Evolutionary conservation across 164 flowering plant species (phyloP).

Genomic region (Vitis cinerea): DNA sequence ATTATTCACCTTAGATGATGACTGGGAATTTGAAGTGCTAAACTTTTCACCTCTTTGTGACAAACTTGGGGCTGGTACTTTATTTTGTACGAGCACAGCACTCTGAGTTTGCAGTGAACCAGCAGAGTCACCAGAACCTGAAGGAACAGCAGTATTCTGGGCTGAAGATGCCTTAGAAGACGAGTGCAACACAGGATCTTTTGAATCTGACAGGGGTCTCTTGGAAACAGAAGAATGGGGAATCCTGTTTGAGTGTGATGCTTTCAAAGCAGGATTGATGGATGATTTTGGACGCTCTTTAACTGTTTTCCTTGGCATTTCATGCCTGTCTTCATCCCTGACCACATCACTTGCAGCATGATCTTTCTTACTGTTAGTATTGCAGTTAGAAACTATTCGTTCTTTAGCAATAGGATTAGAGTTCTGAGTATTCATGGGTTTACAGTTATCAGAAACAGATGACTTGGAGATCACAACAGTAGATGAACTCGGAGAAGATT

Average conservation of each 20-base stretch:
- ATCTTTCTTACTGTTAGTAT: constrained; percentile 39
- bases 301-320: constrained; percentile 23
- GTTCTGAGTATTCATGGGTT: constrained; percentile 28
- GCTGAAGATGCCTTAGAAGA: constrained; percentile 45
- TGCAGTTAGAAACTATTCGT: constrained; percentile 27
- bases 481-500: constrained; percentile 40
- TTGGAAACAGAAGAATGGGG: constrained; percentile 39
- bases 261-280: constrained; percentile 33
- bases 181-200: constrained; percentile 42
- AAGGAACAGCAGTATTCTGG: constrained; percentile 21
- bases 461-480: constrained; percentile 29
- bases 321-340: constrained; percentile 41
- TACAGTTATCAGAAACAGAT: constrained; percentile 32
- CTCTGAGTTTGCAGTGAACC: constrained; percentile 33
- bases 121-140: constrained; percentile 43
- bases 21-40: constrained; percentile 36
- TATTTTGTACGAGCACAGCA: constrained; percentile 41
- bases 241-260: constrained; percentile 38
- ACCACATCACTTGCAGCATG: constrained; percentile 18
- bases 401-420: constrained; percentile 28
- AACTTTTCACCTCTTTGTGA: constrained; percentile 53
- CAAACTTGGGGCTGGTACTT: constrained; percentile 34
- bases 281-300: constrained; percentile 51
- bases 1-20: constrained; percentile 49
- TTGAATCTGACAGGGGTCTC: constrained; percentile 40